Percentiles rank a stretch among this genome's conserved stretches.
Conservation (phyloP, 2,329 filamentous ascomycete species). For the Dactylellina leptospora region DNA sequence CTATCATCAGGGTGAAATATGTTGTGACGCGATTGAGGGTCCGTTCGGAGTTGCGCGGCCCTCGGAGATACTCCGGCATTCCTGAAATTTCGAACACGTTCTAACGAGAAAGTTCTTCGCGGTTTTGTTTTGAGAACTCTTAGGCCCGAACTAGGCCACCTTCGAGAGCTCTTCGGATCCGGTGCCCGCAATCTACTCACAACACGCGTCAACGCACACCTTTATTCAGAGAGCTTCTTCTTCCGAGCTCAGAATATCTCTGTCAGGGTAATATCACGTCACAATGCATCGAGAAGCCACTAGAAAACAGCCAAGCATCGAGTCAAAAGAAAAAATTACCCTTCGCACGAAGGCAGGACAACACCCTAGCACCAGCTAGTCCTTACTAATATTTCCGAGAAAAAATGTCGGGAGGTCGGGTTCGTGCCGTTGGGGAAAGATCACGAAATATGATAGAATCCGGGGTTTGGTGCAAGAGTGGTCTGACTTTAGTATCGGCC, state of each 20-base stretch:
- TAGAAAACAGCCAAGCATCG: background rate
- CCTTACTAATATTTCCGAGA: conserved; percentile 2
- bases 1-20: no score
- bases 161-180: background rate
- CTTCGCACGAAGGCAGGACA: background rate
- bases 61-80: no score
- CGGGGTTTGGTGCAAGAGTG: background rate
- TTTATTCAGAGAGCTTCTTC: background rate
- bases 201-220: no score
- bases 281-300: background rate
- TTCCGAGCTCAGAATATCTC: no score
- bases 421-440: background rate
- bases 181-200: background rate
- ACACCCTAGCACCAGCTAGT: background rate
- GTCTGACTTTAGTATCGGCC: conserved; percentile 11
- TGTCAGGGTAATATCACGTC: conserved; percentile 19
- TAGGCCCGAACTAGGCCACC: background rate
- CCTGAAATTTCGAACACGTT: no score
- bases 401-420: conserved; percentile 19
- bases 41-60: no score
- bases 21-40: no score
- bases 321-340: background rate
- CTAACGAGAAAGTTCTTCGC: no score
- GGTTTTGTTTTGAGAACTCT: background rate
- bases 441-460: background rate